phyloP scores from a whole-genome alignment of 495 filamentous ascomycete genomes.

The Lasiosphaeris hirsuta region DNA sequence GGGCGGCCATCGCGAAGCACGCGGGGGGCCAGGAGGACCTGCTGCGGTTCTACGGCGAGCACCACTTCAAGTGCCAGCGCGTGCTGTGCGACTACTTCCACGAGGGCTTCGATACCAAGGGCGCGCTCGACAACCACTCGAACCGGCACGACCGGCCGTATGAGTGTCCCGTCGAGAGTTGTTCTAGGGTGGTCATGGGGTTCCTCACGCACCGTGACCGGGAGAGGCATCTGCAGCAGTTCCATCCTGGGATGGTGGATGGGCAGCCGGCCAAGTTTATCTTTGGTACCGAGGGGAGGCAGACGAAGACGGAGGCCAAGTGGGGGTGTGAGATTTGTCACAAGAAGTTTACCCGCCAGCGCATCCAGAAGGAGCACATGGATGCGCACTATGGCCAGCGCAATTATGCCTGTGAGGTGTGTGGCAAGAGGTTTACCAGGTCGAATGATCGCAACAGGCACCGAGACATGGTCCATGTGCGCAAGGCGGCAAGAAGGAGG shows the following conservation, averaged over 20 bases:
- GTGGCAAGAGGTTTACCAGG: constrained; percentile 36
- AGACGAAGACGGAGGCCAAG: constrained; percentile 24
- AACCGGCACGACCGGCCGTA: constrained; percentile 40
- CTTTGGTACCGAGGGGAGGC: background rate
- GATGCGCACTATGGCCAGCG: constrained; percentile 48
- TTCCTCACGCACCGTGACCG: constrained; percentile 38
- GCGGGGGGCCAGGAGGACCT: constrained; percentile 9
- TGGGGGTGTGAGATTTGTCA: constrained; percentile 45
- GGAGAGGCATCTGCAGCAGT: constrained; percentile 34
- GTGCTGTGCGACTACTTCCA: constrained; percentile 43
- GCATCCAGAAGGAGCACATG: constrained; percentile 45
- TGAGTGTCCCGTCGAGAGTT: constrained; percentile 32
- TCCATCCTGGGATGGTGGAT: constrained; percentile 22
- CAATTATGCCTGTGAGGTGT: constrained; percentile 42
- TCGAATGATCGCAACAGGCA: constrained; percentile 48
- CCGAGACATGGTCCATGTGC: constrained; percentile 28
- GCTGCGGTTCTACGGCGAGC: constrained; percentile 33
- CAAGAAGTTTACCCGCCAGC: constrained; percentile 48
- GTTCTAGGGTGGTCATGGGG: constrained; percentile 31
- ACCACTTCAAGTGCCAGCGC: constrained; percentile 40
- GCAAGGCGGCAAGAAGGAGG: background rate
- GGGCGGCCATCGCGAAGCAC: constrained; percentile 25
- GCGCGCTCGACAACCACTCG: constrained; percentile 30
- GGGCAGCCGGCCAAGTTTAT: constrained; percentile 4
- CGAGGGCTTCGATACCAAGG: constrained; percentile 37